These are phyloP conservation scores for Cephalotrichum gorgonifer DNA, from an alignment of 2,329 filamentous ascomycete species.

Conservation along the genomic window DNA sequence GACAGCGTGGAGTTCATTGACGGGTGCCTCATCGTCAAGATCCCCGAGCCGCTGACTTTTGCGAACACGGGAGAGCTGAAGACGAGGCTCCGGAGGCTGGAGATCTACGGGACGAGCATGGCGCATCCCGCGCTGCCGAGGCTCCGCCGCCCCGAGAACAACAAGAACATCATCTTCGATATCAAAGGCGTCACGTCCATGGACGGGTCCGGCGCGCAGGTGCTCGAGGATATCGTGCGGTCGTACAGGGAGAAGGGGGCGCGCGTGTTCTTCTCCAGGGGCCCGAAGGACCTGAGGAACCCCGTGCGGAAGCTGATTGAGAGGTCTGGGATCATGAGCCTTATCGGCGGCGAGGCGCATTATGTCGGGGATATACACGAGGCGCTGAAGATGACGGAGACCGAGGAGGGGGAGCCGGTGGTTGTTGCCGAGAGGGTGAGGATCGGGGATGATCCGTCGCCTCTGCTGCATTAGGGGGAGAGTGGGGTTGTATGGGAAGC, in stretches of 20 bases:
- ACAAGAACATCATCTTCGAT: slow-evolving; percentile 90
- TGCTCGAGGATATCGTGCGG: slow-evolving; percentile 79
- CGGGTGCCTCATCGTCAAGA: slow-evolving; percentile 91
- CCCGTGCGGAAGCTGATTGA: slow-evolving; percentile 64
- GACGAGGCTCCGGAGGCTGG: slow-evolving; percentile 68
- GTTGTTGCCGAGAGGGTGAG: background rate
- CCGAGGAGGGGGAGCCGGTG: slow-evolving; percentile 39
- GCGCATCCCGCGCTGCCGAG: slow-evolving; percentile 83
- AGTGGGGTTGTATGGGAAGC: background rate
- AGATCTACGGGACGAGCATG: slow-evolving; percentile 76
- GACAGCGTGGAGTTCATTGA: slow-evolving; percentile 79
- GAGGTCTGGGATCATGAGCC: slow-evolving; percentile 73
- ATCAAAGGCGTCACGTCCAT: slow-evolving; percentile 94
- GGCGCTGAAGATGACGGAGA: slow-evolving; percentile 71
- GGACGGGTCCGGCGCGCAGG: slow-evolving; percentile 87
- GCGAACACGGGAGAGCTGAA: slow-evolving; percentile 93
- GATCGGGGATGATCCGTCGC: background rate
- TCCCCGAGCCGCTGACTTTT: slow-evolving; percentile 92
- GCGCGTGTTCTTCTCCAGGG: slow-evolving; percentile 61
- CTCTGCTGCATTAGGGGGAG: background rate
- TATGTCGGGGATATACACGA: slow-evolving; percentile 80
- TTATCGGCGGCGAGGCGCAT: slow-evolving; percentile 65
- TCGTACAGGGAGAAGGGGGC: slow-evolving; percentile 70
- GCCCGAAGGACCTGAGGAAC: slow-evolving; percentile 33
- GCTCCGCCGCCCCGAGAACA: slow-evolving; percentile 66